Percentiles rank a stretch among this genome's conserved stretches.
Conservation (phyloP, 2,329 filamentous ascomycete genomes). For the Lachnellula suecica region DNA sequence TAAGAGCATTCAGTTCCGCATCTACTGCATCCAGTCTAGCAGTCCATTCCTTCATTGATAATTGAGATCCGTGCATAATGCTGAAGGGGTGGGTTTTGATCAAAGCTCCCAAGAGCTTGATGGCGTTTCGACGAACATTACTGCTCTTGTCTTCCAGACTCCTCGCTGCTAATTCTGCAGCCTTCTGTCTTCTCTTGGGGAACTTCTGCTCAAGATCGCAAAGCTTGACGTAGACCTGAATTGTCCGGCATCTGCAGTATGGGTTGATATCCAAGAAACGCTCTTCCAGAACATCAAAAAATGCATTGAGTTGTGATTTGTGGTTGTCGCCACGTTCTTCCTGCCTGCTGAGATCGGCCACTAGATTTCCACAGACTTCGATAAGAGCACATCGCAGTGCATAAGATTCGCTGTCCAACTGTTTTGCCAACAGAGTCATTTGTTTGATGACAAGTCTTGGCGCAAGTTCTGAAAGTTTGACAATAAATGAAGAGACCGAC, state of each 20-base stretch:
- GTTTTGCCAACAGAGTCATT: conserved; percentile 91
- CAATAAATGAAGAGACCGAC: conserved; percentile 90
- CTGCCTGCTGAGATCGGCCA: conserved; percentile 84
- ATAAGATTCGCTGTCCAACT: conserved; percentile 96
- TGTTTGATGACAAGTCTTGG: conserved; percentile 95
- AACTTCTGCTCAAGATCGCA: conserved; percentile 97
- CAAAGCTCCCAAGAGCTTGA: conserved; percentile 84
- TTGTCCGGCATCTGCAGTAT: conserved; percentile 86
- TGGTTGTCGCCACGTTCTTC: conserved; percentile 90
- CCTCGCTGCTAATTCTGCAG: conserved; percentile 80
- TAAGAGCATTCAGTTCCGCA: conserved; percentile 74
- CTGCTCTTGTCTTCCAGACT: conserved; percentile 98
- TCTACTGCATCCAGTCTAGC: conserved; percentile 80
- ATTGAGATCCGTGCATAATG: conserved; percentile 83
- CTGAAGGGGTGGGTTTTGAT: conserved; percentile 95
- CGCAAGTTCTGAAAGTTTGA: conserved; percentile 88
- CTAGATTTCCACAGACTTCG: conserved; percentile 95
- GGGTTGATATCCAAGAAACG: conserved; percentile 96
- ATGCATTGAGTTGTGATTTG: conserved; percentile 93
- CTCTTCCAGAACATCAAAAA: conserved; percentile 95
- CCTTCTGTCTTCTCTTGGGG: conserved; percentile 84
- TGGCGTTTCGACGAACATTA: conserved; percentile 91
- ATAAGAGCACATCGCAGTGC: conserved; percentile 91
- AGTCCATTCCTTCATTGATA: conserved; percentile 84
- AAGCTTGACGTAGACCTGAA: conserved; percentile 90